Evolutionary conservation across 2,329 filamentous ascomycete species (phyloP).

Genomic region (Trichoderma hamatum): DNA sequence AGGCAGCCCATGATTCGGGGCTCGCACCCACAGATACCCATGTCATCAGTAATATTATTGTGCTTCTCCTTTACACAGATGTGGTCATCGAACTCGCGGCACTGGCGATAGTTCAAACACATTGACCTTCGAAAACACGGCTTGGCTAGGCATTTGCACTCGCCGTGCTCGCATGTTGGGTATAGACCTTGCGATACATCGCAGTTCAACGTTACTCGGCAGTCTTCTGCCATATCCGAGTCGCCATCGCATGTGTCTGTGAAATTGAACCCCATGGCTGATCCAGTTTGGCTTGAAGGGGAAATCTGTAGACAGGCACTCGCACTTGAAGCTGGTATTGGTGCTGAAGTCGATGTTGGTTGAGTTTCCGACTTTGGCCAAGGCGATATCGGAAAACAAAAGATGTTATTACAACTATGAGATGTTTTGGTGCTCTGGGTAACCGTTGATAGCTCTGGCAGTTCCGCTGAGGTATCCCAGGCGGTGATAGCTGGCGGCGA

Average conservation of each 20-base stretch:
- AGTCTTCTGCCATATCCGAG: slow-evolving; percentile 24
- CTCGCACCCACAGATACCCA: slow-evolving; percentile 21
- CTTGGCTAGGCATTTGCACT: slow-evolving; percentile 24
- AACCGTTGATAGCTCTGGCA: neutral
- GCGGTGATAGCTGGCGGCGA: neutral
- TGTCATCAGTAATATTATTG: neutral
- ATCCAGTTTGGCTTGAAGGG: neutral
- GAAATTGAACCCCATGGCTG: slow-evolving; percentile 13
- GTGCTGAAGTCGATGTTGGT: neutral
- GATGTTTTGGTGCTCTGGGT: neutral
- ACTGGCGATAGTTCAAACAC: slow-evolving; percentile 22
- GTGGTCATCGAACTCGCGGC: slow-evolving; percentile 24
- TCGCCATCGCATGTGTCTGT: slow-evolving; percentile 12
- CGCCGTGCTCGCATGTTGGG: slow-evolving; percentile 24
- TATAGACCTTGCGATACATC: slow-evolving; percentile 2
- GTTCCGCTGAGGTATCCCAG: neutral
- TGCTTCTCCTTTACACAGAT: neutral
- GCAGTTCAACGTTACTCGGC: slow-evolving; percentile 28
- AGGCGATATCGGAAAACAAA: neutral
- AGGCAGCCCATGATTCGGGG: slow-evolving; percentile 15
- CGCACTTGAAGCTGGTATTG: neutral
- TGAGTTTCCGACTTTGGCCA: neutral
- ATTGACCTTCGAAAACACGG: slow-evolving; percentile 16
- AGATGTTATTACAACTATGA: neutral
- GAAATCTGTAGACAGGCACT: neutral